phyloP scores from a whole-genome alignment of 129 eudicot genomes.

The Pittosporum tobira region DNA sequence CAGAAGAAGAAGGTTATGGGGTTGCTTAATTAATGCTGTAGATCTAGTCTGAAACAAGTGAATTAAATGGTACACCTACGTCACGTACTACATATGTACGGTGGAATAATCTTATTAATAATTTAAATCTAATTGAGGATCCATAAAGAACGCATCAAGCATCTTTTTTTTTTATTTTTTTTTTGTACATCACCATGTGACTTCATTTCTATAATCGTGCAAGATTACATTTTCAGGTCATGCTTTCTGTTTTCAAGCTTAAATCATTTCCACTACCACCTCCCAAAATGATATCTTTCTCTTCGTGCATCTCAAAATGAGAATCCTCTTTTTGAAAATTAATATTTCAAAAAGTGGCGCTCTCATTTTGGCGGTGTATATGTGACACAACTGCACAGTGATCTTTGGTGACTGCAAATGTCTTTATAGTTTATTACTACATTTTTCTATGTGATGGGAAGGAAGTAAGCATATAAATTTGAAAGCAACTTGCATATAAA shows the following conservation, averaged over 20 bases:
- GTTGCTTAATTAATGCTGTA: neutral
- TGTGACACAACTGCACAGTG: too few relatives aligned
- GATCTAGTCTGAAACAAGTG: neutral
- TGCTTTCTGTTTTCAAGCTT: too few relatives aligned
- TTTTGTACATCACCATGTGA: neutral
- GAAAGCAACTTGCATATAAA: neutral
- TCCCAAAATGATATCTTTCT: too few relatives aligned
- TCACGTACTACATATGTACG: constrained; percentile 7
- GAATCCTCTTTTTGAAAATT: too few relatives aligned
- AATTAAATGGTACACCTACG: neutral
- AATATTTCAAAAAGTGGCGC: too few relatives aligned
- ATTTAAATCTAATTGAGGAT: neutral
- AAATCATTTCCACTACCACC: too few relatives aligned
- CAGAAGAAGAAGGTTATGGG: neutral
- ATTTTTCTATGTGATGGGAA: too few relatives aligned
- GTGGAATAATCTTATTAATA: neutral
- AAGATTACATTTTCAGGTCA: neutral
- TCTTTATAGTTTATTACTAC: neutral
- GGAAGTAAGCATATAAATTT: neutral
- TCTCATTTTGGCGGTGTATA: too few relatives aligned
- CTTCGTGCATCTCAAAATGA: too few relatives aligned
- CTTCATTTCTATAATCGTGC: neutral
- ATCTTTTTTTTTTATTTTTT: neutral
- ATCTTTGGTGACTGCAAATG: neutral
- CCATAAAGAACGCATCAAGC: neutral